A percentile compares a stretch with the other conserved stretches of the same genome.
Evolutionary conservation across 1,139 yeast species (phyloP).

Genomic region (Trichomonascaceae sp.): DNA sequence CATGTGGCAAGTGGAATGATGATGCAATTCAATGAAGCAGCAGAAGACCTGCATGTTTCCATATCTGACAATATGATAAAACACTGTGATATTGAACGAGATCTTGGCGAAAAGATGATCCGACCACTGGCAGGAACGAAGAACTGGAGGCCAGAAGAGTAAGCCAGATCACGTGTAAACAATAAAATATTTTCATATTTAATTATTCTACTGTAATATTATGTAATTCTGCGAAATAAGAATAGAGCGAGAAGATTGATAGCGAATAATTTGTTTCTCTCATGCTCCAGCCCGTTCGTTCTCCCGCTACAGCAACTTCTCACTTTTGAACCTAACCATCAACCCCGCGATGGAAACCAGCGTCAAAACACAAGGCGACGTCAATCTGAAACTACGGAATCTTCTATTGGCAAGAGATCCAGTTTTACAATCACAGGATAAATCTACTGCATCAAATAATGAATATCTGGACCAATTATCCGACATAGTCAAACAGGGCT

Average conservation of each 20-base stretch:
- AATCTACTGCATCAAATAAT: slow-evolving; percentile 39
- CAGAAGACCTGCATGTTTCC: slow-evolving; percentile 13
- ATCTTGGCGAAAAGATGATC: slow-evolving; percentile 5
- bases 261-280: no score
- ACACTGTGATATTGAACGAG: slow-evolving; percentile 10
- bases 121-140: slow-evolving; percentile 11
- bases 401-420: slow-evolving; percentile 27
- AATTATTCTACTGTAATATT: no score
- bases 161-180: not conserved
- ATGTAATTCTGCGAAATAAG: no score
- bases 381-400: slow-evolving; percentile 28
- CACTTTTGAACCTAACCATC: not conserved
- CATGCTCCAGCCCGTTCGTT: no score
- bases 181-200: no score
- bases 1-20: slow-evolving; percentile 76
- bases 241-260: no score
- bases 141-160: not conserved
- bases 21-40: slow-evolving; percentile 31
- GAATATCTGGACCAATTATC: slow-evolving; percentile 76
- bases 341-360: not conserved
- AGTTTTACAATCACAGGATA: slow-evolving; percentile 19
- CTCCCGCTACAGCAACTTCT: not conserved
- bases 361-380: slow-evolving; percentile 15
- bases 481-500: slow-evolving; percentile 69
- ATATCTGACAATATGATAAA: slow-evolving; percentile 14